A percentile compares a stretch with the other conserved stretches of the same genome.
These are phyloP conservation scores for Trichoderma sp. DNA, from an alignment of 2,329 filamentous ascomycete genomes.

Conservation along the genomic window DNA sequence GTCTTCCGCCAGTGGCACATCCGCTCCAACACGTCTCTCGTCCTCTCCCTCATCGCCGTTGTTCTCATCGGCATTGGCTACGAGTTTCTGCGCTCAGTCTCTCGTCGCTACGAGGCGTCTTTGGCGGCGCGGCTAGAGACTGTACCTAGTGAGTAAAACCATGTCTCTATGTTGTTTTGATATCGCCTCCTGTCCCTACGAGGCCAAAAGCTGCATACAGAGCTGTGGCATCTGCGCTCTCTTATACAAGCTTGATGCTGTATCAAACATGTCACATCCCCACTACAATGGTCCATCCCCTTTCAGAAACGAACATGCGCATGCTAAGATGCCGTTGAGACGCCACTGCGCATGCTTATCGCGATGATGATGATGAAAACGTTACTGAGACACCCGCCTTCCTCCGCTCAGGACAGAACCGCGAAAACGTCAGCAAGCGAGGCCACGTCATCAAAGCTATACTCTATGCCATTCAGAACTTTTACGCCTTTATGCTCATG, in stretches of 20 bases:
- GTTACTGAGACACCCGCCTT: constrained; percentile 65
- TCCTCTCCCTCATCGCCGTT: constrained; percentile 80
- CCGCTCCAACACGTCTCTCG: constrained; percentile 67
- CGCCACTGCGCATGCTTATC: neutral
- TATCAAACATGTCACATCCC: neutral
- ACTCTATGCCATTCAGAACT: constrained; percentile 90
- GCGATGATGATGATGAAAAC: constrained; percentile 24
- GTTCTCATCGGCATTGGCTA: constrained; percentile 86
- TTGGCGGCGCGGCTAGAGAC: constrained; percentile 48
- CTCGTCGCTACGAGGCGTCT: constrained; percentile 71
- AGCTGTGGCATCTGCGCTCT: neutral
- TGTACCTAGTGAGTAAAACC: constrained; percentile 50
- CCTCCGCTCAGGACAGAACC: constrained; percentile 70
- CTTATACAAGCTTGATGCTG: neutral
- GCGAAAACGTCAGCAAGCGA: constrained; percentile 59
- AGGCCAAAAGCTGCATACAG: neutral
- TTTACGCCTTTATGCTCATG: constrained; percentile 99
- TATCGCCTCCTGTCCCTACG: neutral
- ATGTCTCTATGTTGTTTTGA: neutral
- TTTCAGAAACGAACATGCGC: constrained; percentile 20
- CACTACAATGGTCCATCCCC: neutral
- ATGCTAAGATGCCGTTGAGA: constrained; percentile 32
- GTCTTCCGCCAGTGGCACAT: constrained; percentile 92
- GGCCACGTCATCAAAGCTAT: constrained; percentile 76
- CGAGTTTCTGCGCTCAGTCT: constrained; percentile 77